A percentile compares a stretch with the other conserved stretches of the same genome.
Evolutionary conservation across 305 asterid species (phyloP).

Genomic region (Fraxinus baroniana): DNA sequence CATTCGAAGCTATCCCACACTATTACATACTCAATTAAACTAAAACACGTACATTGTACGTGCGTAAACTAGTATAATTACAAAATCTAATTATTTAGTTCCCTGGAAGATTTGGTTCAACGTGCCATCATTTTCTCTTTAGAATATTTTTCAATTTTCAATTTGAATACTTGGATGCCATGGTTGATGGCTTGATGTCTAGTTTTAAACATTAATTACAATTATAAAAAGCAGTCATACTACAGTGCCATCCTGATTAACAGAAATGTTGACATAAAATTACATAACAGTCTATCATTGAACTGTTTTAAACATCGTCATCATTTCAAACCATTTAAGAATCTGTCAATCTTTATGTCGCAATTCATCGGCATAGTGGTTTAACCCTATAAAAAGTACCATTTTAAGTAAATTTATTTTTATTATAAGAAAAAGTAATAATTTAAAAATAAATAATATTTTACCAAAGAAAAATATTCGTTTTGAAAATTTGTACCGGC

Average conservation of each 20-base stretch:
- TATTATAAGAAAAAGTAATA: neutral
- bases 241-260: too few species aligned
- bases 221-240: neutral
- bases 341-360: too few species aligned
- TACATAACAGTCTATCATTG: neutral
- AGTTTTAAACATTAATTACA: neutral
- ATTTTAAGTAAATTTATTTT: too few species aligned
- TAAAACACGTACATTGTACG: too few species aligned
- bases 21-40: too few species aligned
- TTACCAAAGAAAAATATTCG: neutral
- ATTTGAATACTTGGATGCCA: neutral
- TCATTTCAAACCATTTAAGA: too few species aligned
- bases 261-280: neutral
- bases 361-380: too few species aligned
- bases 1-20: too few species aligned
- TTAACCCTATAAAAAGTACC: too few species aligned
- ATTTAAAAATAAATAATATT: too few species aligned
- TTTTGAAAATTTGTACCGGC: neutral
- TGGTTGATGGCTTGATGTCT: neutral
- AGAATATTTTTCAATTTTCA: neutral
- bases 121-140: constrained; percentile 2
- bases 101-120: neutral
- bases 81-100: neutral
- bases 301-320: too few species aligned
- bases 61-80: too few species aligned